phyloP scores from a whole-genome alignment of 257 asterid genomes.

The Fraxinus quadrangulata region DNA sequence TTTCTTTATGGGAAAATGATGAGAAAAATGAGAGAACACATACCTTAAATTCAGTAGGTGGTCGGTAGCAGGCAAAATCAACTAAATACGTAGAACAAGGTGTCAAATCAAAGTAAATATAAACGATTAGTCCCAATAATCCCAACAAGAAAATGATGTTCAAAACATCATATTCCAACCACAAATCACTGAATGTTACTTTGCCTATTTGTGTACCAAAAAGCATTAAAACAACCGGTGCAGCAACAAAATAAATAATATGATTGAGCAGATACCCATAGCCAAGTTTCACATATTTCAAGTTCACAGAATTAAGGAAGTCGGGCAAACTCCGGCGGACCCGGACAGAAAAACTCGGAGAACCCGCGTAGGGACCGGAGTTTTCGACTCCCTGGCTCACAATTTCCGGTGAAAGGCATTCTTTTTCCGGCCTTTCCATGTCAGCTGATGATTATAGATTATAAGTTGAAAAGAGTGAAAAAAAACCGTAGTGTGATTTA shows the following conservation, averaged over 20 bases:
- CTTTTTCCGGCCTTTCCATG: constrained; percentile 44
- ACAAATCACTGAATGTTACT: constrained; percentile 37
- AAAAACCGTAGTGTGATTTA: not conserved
- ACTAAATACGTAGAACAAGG: constrained; percentile 58
- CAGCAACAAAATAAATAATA: constrained; percentile 34
- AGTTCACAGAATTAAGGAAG: constrained; percentile 54
- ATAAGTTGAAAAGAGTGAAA: not conserved
- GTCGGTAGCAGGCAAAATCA: constrained; percentile 59
- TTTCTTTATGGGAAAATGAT: not conserved
- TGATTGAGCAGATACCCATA: constrained; percentile 58
- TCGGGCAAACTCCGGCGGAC: constrained; percentile 64
- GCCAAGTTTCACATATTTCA: constrained; percentile 61
- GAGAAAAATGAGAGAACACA: not conserved
- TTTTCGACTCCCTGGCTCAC: constrained; percentile 44
- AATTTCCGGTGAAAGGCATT: constrained; percentile 54
- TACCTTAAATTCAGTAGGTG: constrained; percentile 67
- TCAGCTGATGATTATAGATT: not conserved
- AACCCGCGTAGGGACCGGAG: constrained; percentile 55
- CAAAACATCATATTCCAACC: constrained; percentile 30
- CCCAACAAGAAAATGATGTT: constrained; percentile 39
- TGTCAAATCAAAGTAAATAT: constrained; percentile 37
- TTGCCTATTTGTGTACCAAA: constrained; percentile 39
- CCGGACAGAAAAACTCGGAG: constrained; percentile 47
- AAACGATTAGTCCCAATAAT: constrained; percentile 37
- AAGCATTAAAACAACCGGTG: constrained; percentile 37